Evolutionary conservation across 2,329 filamentous ascomycete genomes (phyloP).

Genomic region (Thelonectria rubi): DNA sequence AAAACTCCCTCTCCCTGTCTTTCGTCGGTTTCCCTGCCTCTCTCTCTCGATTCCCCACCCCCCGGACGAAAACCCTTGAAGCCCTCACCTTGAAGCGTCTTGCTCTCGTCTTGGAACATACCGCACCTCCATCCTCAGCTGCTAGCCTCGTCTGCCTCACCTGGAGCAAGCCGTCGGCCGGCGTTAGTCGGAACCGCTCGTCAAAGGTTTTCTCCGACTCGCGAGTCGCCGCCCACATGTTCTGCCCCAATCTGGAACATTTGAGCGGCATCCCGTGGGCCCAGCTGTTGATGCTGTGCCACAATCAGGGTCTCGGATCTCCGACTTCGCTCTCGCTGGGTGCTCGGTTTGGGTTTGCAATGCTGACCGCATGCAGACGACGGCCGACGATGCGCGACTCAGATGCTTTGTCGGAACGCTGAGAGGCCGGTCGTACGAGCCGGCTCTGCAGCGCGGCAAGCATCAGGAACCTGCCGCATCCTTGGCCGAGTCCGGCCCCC

Average conservation of each 20-base stretch:
- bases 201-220: conserved; percentile 1
- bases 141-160: conserved; percentile 18
- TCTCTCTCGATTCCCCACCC: conserved; percentile 18
- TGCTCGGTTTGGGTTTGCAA: conserved; percentile 22
- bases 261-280: conserved; percentile 28
- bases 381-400: conserved; percentile 13
- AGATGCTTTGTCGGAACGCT: conserved; percentile 22
- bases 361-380: conserved; percentile 12
- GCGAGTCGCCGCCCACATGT: background rate
- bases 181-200: conserved; percentile 34
- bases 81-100: conserved; percentile 18
- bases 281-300: conserved; percentile 18
- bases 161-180: conserved; percentile 27
- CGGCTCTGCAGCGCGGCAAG: conserved; percentile 4
- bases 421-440: conserved; percentile 32
- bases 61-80: conserved; percentile 12
- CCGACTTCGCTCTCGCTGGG: conserved; percentile 36
- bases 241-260: conserved; percentile 22
- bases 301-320: conserved; percentile 26
- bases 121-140: conserved; percentile 15
- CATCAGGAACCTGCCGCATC: conserved; percentile 6
- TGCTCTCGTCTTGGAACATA: background rate
- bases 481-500: conserved; percentile 9
- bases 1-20: background rate
- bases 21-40: too few relatives aligned